Evolutionary conservation across 345 rosid genomes (phyloP), one percentile per base, ranked within the genome.

Genomic region (Firmiana major): DNA sequence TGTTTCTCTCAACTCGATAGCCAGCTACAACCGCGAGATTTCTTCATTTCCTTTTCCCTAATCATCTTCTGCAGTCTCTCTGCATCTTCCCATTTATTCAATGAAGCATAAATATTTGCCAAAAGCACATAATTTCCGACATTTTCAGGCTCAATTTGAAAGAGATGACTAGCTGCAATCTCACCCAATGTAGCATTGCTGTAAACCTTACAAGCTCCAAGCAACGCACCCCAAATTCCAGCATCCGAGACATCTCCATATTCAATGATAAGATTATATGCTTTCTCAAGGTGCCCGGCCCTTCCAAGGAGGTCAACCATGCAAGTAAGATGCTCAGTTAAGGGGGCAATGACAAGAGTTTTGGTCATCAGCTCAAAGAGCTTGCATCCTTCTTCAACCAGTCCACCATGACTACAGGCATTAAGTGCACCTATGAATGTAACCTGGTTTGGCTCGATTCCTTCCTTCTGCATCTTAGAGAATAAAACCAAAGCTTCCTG

Each of bases 281-380:
- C 90, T 63, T 85, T 89, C 63, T 82, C 85, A 34, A 90, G 85
- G 79, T 83, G 85, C 38, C 92, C 92, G 12, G 86, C 83, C 65
- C 88, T 88, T 73, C 94, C 90, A 5, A 85, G 88, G 62, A 89
- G 89, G 74, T 78, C 86, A 36, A 90, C 88, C 80, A 88, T 79
- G 81, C 88, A 85, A 34, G 91, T 78, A 63, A 86, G 84, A 75
- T 89, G 94, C 78, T 87, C 90, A 3, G 58, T 28, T 31, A 70
- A 78, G 51, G 90, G 85, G 59, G 81, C 77, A 17, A 89, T 81
- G 3, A 82, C 77, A 5, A 80, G 75, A 76, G 57, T 79, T 38
- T 26, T 66, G 15, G 75, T 79, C 92, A 87, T 90, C 82, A 66
- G 71, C 62, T 75, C 60, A 36, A 86, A 89, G 65, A 87, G 82